Percentiles rank a stretch among this genome's conserved stretches.
phyloP scores from a whole-genome alignment of 1,284 basidiomycete genomes.

The Cutaneotrichosporon dermatis region DNA sequence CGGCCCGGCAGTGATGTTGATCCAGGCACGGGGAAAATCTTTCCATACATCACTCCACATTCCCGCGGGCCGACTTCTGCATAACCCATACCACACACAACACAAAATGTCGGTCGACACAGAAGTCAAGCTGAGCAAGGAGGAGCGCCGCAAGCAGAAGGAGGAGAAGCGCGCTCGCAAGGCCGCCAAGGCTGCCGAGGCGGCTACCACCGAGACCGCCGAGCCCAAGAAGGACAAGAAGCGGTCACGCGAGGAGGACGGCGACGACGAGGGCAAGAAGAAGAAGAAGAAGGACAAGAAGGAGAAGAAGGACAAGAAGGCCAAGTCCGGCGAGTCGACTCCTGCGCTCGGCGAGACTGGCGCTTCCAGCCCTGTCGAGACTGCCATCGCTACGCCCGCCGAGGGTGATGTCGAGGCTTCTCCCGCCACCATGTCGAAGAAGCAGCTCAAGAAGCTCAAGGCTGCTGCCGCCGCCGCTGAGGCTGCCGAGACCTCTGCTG shows the following conservation, averaged over 20 bases:
- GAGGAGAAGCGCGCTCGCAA: constrained; percentile 38
- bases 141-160: constrained; percentile 31
- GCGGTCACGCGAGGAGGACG: constrained; percentile 23
- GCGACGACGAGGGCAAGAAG: constrained; percentile 18
- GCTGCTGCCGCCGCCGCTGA: constrained; percentile 24
- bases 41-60: neutral
- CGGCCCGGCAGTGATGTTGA: neutral
- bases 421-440: constrained; percentile 29
- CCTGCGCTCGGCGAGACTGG: constrained; percentile 16
- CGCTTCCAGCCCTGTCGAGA: constrained; percentile 19
- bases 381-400: constrained; percentile 19
- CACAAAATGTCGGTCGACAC: constrained; percentile 39
- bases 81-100: constrained; percentile 4
- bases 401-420: constrained; percentile 10
- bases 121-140: constrained; percentile 32
- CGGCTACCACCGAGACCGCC: constrained; percentile 15
- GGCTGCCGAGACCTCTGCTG: constrained; percentile 30
- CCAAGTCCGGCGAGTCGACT: constrained; percentile 36
- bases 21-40: constrained; percentile 17
- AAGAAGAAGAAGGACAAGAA: constrained; percentile 10
- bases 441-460: constrained; percentile 46
- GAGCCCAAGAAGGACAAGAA: constrained; percentile 41
- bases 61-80: neutral
- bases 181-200: constrained; percentile 27
- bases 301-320: constrained; percentile 30